phyloP scores from a whole-genome alignment of 2,329 filamentous ascomycete genomes.

The Blastomyces gilchristii region DNA sequence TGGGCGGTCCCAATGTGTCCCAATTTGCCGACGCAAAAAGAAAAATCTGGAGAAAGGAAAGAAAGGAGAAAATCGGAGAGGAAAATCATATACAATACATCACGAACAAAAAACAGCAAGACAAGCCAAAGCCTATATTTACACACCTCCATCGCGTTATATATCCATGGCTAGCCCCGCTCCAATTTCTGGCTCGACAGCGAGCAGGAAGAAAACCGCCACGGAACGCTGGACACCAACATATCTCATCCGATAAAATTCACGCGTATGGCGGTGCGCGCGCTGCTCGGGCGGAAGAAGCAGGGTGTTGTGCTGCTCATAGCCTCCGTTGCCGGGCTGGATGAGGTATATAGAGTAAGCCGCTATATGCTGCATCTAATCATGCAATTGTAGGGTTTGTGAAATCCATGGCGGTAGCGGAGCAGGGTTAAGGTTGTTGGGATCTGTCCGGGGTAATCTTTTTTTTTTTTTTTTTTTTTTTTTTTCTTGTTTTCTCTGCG shows the following conservation, averaged over 20 bases:
- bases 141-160: neutral
- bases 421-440: conserved; percentile 27
- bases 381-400: conserved; percentile 33
- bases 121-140: neutral
- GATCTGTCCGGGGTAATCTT: conserved; percentile 17
- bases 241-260: conserved; percentile 30
- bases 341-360: conserved; percentile 18
- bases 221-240: conserved; percentile 27
- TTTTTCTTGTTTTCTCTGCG: neutral
- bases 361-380: conserved; percentile 31
- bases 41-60: neutral
- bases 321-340: conserved; percentile 25
- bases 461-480: neutral
- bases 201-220: conserved; percentile 21
- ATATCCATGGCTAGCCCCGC: conserved; percentile 11
- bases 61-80: neutral
- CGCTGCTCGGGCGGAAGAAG: conserved; percentile 21
- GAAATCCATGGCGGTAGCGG: conserved; percentile 26
- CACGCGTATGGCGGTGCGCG: conserved; percentile 28
- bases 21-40: neutral
- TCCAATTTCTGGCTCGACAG: conserved; percentile 31
- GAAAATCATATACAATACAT: neutral
- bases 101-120: neutral
- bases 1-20: too few species aligned
- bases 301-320: conserved; percentile 28